phyloP scores from a whole-genome alignment of 225 moss, liverwort and hornwort species.

The Neckera pumila region DNA sequence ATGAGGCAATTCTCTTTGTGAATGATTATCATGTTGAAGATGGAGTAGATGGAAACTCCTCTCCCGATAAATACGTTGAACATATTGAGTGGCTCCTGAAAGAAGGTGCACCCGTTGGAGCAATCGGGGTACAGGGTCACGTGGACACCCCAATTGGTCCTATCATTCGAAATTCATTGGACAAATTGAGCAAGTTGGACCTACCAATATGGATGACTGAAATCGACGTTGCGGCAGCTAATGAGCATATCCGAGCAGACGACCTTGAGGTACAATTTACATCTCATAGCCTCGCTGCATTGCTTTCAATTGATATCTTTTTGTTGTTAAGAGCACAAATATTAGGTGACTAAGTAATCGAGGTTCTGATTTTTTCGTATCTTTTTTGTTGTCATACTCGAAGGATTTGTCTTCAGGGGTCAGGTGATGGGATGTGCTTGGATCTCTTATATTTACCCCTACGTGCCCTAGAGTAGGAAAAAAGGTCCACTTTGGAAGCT shows the following conservation, averaged over 20 bases:
- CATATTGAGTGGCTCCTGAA: conserved; percentile 41
- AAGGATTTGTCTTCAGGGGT: background rate
- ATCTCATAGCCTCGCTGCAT: background rate
- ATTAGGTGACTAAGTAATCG: background rate
- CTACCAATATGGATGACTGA: conserved; percentile 90
- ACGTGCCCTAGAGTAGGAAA: background rate
- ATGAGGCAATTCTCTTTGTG: conserved; percentile 56
- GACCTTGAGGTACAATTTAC: conserved; percentile 62
- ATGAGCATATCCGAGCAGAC: conserved; percentile 71
- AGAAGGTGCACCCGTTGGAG: conserved; percentile 70
- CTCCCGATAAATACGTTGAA: conserved; percentile 48
- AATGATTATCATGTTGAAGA: conserved; percentile 90
- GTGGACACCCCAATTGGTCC: conserved; percentile 61
- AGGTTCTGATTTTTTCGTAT: background rate
- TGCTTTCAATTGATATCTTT: background rate
- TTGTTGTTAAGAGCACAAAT: background rate
- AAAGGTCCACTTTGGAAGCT: background rate
- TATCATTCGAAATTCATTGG: conserved; percentile 45
- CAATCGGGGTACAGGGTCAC: conserved; percentile 87
- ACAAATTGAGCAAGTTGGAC: conserved; percentile 32
- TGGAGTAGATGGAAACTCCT: conserved; percentile 59
- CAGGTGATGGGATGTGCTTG: background rate
- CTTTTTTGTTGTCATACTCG: background rate
- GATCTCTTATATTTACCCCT: background rate
- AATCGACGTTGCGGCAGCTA: conserved; percentile 61